Evolutionary conservation across 2,329 filamentous ascomycete genomes (phyloP), one percentile per base, ranked within the genome.

Genomic region (Rhynchosporium secalis): DNA sequence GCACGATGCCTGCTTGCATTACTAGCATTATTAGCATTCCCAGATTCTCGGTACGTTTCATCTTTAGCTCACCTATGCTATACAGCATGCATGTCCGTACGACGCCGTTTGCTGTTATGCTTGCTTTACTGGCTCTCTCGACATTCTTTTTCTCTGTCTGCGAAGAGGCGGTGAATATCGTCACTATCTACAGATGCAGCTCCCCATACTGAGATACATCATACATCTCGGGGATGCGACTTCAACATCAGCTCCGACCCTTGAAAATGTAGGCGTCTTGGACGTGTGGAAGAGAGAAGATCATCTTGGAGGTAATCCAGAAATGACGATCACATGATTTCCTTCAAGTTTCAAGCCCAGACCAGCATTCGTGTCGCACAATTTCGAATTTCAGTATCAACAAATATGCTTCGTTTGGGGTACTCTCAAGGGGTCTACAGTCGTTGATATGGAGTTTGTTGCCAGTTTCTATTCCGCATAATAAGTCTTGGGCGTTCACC

Each of bases 21-120:
- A 20, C 29, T 57, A 60, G 49, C 38, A 31, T 38, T 46, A 20
- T 38, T 57, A 60, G 49, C 38, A 31, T 38, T 48, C 48, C 60
- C 65, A 64, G 54, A 20, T 28, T 33, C 26, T 61, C 55, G 65
- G 65, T 66, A 62, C 47, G 64, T 66, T 65, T 65, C 58, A 62
- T 58, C 26, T 40, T n/a, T 15, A 43, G 10, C 40, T 41, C 26
- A 41, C 55, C 41, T 52, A 28, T 41, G 48, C 29, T 6, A 36
- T 59, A 58, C 45, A 54, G 33, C 36, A 54, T 33, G 51, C 51
- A 28, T n/a, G n/a, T 9, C 5, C 9, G 51, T 36, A 38, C 33
- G 51, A 20, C n/a, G 51, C 36, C 51, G 51, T 54, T 54, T 54
- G 9, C 49, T 40, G 43, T 8, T 36, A 8, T 31, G 5, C 29